These are phyloP conservation scores for Knoxia roxburghii DNA, from an alignment of 257 asterid genomes.

Conservation along the genomic window DNA sequence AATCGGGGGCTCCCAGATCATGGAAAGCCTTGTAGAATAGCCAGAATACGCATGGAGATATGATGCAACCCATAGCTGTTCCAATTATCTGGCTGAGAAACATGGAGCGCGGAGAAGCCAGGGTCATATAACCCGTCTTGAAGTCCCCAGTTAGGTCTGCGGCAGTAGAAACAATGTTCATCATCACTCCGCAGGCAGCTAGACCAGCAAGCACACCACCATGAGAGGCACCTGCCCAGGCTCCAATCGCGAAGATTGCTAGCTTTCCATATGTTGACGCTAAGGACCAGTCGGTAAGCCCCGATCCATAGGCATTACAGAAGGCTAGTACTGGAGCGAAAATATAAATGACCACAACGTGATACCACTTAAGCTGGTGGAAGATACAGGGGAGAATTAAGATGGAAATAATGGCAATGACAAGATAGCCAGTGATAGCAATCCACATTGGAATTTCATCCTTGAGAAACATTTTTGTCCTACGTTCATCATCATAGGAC, in stretches of 20 bases:
- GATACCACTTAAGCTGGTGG: slow-evolving; percentile 73
- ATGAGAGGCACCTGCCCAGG: slow-evolving; percentile 79
- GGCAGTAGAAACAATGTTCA: slow-evolving; percentile 90
- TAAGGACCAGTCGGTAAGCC: slow-evolving; percentile 87
- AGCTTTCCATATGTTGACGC: slow-evolving; percentile 87
- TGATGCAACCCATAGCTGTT: slow-evolving; percentile 82
- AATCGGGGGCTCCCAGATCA: slow-evolving; percentile 39
- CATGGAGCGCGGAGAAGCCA: slow-evolving; percentile 89
- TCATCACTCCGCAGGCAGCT: slow-evolving; percentile 95
- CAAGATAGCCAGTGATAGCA: neutral
- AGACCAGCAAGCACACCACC: slow-evolving; percentile 93
- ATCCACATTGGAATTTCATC: neutral
- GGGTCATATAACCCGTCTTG: slow-evolving; percentile 82
- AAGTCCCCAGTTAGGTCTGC: slow-evolving; percentile 86
- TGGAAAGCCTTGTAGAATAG: slow-evolving; percentile 66
- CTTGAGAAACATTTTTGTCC: slow-evolving; percentile 67
- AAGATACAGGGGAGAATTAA: slow-evolving; percentile 63
- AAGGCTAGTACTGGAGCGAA: slow-evolving; percentile 78
- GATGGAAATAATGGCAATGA: slow-evolving; percentile 35
- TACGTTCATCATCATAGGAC: slow-evolving; percentile 63
- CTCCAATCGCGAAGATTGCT: slow-evolving; percentile 81
- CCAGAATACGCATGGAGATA: slow-evolving; percentile 88
- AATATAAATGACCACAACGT: slow-evolving; percentile 58
- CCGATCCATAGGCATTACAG: slow-evolving; percentile 89
- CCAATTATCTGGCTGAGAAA: slow-evolving; percentile 84